These are phyloP conservation scores for Nymphaea thermarum DNA, from an alignment of 164 flowering plant genomes.

Conservation along the genomic window DNA sequence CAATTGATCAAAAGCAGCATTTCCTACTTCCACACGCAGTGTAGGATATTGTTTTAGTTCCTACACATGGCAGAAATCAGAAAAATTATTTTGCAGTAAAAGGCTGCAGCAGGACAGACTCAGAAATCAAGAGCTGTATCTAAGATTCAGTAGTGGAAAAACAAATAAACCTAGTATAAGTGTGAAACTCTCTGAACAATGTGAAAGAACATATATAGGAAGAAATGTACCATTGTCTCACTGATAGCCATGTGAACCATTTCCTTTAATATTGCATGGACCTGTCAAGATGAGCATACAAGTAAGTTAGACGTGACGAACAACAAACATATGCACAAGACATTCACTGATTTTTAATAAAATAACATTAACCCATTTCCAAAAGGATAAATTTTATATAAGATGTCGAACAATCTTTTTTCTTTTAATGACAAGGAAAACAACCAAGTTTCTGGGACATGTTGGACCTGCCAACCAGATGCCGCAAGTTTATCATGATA, in stretches of 20 bases:
- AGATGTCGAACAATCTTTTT: no score
- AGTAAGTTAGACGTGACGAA: neutral
- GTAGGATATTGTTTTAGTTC: constrained; percentile 70
- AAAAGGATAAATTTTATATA: neutral
- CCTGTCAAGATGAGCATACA: constrained; percentile 25
- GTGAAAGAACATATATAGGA: neutral
- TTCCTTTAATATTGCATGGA: constrained; percentile 67
- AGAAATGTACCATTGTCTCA: constrained; percentile 48
- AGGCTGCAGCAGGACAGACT: neutral
- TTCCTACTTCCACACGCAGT: constrained; percentile 47
- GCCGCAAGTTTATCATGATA: no score
- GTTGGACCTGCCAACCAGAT: no score
- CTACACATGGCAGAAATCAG: constrained; percentile 20
- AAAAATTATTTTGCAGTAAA: neutral
- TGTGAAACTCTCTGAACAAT: no score
- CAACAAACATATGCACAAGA: neutral
- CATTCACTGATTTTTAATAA: neutral
- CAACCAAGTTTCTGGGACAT: no score
- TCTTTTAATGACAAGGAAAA: no score
- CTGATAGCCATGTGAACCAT: constrained; percentile 64
- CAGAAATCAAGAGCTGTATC: neutral
- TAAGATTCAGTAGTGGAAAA: neutral
- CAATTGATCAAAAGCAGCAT: constrained; percentile 69
- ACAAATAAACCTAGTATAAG: neutral
- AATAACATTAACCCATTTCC: neutral